phyloP scores from a whole-genome alignment of 2,329 filamentous ascomycete species.

The Eutypa lata region DNA sequence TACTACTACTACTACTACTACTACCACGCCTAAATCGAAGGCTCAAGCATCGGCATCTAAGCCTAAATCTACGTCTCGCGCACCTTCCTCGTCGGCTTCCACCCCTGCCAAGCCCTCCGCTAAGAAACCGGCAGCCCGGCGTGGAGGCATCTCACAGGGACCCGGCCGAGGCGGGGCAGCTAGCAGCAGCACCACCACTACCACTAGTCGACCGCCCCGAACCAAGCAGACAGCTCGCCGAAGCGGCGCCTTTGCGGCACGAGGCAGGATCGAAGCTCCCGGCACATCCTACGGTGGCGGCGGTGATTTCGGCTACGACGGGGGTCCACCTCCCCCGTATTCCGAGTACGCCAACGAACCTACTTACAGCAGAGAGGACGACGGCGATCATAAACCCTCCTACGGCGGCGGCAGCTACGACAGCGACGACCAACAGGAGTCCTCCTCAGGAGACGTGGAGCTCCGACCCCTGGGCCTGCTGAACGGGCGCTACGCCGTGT shows the following conservation, averaged over 20 bases:
- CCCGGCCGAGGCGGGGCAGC: constrained; percentile 6
- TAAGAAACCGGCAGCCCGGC: constrained; percentile 17
- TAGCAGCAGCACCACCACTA: neutral
- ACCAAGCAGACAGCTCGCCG: constrained; percentile 25
- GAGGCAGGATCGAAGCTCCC: neutral
- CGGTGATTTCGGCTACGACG: constrained; percentile 14
- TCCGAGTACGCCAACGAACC: constrained; percentile 5
- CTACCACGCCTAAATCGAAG: constrained; percentile 4
- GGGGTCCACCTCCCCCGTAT: constrained; percentile 19
- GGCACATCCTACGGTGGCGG: constrained; percentile 4
- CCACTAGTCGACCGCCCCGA: neutral
- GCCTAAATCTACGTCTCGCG: constrained; percentile 4
- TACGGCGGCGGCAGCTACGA: constrained; percentile 13
- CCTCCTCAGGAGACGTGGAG: too few relatives aligned
- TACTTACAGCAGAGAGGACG: neutral
- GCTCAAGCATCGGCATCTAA: neutral
- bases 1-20: constrained; percentile 4
- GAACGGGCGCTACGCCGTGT: constrained; percentile 43
- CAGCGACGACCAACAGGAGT: too few relatives aligned
- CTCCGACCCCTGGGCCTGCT: constrained; percentile 33
- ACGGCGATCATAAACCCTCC: constrained; percentile 6
- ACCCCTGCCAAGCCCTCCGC: constrained; percentile 3
- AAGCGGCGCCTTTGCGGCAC: constrained; percentile 6
- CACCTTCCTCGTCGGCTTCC: constrained; percentile 2
- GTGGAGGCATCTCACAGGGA: constrained; percentile 17